phyloP scores from a whole-genome alignment of 495 filamentous ascomycete species.

The Symbiotaphrina buchneri region DNA sequence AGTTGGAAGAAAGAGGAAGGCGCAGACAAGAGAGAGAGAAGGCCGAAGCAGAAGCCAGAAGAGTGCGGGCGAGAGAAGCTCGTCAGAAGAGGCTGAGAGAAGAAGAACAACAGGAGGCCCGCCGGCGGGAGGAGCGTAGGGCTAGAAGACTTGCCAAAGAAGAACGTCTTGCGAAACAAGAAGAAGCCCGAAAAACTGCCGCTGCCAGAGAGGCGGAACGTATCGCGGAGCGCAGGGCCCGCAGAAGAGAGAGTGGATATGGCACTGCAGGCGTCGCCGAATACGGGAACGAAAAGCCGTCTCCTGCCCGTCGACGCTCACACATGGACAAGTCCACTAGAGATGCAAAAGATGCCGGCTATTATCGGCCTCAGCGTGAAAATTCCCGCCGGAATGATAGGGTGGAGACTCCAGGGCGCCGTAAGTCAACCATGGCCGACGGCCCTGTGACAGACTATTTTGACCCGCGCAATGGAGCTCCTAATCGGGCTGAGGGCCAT shows the following conservation, averaged over 20 bases:
- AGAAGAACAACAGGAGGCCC: conserved; percentile 23
- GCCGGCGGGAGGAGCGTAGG: conserved; percentile 17
- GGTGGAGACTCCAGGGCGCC: conserved; percentile 4
- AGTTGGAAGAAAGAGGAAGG: conserved; percentile 4
- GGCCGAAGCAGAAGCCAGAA: conserved; percentile 2
- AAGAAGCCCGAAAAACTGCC: conserved; percentile 12
- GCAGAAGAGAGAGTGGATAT: no score
- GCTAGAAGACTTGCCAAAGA: conserved; percentile 17
- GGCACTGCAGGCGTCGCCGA: conserved; percentile 7
- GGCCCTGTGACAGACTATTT: conserved; percentile 16
- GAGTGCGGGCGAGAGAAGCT: conserved; percentile 14
- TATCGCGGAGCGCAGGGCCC: conserved; percentile 14
- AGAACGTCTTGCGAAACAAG: conserved; percentile 19
- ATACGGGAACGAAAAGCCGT: no score
- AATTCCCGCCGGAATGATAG: no score
- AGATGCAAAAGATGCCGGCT: no score
- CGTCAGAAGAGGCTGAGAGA: conserved; percentile 19
- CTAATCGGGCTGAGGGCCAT: background rate
- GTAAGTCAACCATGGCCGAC: conserved; percentile 7
- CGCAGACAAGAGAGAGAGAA: conserved; percentile 1
- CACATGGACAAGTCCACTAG: no score
- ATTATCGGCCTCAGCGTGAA: no score
- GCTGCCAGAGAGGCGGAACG: conserved; percentile 7
- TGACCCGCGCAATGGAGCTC: conserved; percentile 15
- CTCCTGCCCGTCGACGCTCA: no score